Evolutionary conservation across 495 filamentous ascomycete genomes (phyloP), one percentile per base, ranked within the genome.

Genomic region (Neurospora sp.): DNA sequence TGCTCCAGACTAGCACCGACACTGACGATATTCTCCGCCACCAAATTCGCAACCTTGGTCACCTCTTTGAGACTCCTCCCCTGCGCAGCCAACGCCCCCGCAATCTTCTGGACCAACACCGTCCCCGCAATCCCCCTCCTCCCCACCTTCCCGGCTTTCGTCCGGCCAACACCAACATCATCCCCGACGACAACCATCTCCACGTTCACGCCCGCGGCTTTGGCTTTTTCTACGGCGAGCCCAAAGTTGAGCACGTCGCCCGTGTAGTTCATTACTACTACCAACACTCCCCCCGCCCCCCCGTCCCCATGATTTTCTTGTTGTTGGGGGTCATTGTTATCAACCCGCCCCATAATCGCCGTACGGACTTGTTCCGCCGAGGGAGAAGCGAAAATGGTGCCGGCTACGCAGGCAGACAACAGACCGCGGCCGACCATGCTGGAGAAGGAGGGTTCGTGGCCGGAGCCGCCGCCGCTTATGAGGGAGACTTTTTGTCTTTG

Each of bases 151-250:
- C 96, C 95, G 8, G 91, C 89, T 81, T 90, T 90, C 68, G 83
- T 84, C 72, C 94, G 85, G 1, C 96, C 96, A 39, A 99, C 96
- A 22, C 95, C 94, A 0, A 94, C 96, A 81, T 99, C 96, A 76
- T 99, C 96, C n/a, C 89, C 93, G 40, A 98, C 94, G 10, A 97
- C 90, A 31, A 97, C 90, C 90, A 98, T 97, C 79, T 98, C 94
- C 0, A 94, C 92, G 38, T 89, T 82, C 68, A 94, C 81, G 1
- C 93, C 96, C 0, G 89, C 86, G 0, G 94, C 94, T 73, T 91
- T 90, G 12, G 93, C 94, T 83, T 97, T 98, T 82, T 98, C 96
- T 22, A 94, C 91, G 0, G 90, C 96, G 86, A 98, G 90, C 42
- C 96, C 96, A 79, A 99, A 99, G 80, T 98, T 96, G 70, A 99